Percentiles rank a stretch among this genome's conserved stretches.
Conservation (phyloP, 192 early-diverging fungal genomes). For the Umbelopsis sp. region DNA sequence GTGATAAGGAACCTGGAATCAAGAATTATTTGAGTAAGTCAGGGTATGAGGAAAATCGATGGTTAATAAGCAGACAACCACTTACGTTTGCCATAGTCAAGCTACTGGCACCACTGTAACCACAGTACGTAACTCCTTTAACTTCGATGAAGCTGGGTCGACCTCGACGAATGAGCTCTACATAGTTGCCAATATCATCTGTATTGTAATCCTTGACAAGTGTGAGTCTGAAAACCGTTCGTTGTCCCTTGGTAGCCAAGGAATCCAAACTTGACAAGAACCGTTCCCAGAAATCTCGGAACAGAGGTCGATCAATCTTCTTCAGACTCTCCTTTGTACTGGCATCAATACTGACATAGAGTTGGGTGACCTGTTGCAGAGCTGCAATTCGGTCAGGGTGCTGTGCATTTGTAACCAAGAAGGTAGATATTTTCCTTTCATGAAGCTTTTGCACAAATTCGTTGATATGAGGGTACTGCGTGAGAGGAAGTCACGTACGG, state of each 20-base stretch:
- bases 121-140: slow-evolving; percentile 79
- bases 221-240: slow-evolving; percentile 75
- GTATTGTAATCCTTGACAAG: slow-evolving; percentile 76
- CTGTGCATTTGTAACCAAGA: slow-evolving; percentile 78
- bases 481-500: too few species aligned
- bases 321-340: slow-evolving; percentile 74
- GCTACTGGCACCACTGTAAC: slow-evolving; percentile 63
- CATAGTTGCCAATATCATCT: slow-evolving; percentile 66
- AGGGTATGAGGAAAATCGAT: not conserved
- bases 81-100: slow-evolving; percentile 76
- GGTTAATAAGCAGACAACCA: slow-evolving; percentile 21
- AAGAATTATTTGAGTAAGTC: not conserved
- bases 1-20: slow-evolving; percentile 39
- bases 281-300: slow-evolving; percentile 79
- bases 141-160: slow-evolving; percentile 74
- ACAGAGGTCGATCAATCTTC: slow-evolving; percentile 75
- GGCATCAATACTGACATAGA: slow-evolving; percentile 78
- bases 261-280: slow-evolving; percentile 65
- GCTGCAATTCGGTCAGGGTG: slow-evolving; percentile 67
- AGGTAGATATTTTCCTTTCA: slow-evolving; percentile 65
- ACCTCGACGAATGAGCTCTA: slow-evolving; percentile 60
- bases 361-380: slow-evolving; percentile 69
- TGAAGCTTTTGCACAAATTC: slow-evolving; percentile 71
- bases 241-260: slow-evolving; percentile 66
- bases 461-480: slow-evolving; percentile 71